A percentile compares a stretch with the other conserved stretches of the same genome.
Evolutionary conservation across 495 filamentous ascomycete species (phyloP).

Genomic region (Aeminium ludgeri): DNA sequence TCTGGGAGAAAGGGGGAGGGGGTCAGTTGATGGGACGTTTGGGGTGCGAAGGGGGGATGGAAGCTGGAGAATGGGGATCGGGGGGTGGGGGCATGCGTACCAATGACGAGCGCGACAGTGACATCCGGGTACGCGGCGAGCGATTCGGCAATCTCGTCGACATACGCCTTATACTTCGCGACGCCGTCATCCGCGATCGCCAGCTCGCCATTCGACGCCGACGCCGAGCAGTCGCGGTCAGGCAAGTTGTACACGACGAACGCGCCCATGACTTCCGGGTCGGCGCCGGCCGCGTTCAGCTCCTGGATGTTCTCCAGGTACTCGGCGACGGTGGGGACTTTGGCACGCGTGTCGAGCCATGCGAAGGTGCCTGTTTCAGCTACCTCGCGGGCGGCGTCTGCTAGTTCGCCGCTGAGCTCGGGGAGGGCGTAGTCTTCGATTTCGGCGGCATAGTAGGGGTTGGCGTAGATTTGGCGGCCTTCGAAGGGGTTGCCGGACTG

Average conservation of each 20-base stretch:
- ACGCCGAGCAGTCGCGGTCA: conserved; percentile 60
- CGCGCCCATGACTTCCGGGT: conserved; percentile 21
- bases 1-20: conserved; percentile 19
- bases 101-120: conserved; percentile 39
- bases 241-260: conserved; percentile 60
- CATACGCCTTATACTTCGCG: conserved; percentile 51
- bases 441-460: conserved; percentile 39
- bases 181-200: conserved; percentile 42
- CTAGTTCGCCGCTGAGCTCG: conserved; percentile 24
- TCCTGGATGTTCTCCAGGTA: conserved; percentile 39
- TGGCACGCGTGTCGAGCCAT: conserved; percentile 29
- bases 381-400: conserved; percentile 32
- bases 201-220: conserved; percentile 63
- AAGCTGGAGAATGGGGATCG: too few species aligned
- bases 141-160: conserved; percentile 47
- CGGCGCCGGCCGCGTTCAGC: conserved; percentile 37
- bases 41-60: too few species aligned
- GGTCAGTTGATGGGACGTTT: background rate
- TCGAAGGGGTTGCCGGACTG: conserved; percentile 34
- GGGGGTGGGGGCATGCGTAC: too few species aligned
- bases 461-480: conserved; percentile 38
- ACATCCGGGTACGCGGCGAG: conserved; percentile 38
- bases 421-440: conserved; percentile 32
- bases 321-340: conserved; percentile 29
- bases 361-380: conserved; percentile 52